Evolutionary conservation across 768 basidiomycete species (phyloP), one percentile per base, ranked within the genome.

Genomic region (Suillus luteus): DNA sequence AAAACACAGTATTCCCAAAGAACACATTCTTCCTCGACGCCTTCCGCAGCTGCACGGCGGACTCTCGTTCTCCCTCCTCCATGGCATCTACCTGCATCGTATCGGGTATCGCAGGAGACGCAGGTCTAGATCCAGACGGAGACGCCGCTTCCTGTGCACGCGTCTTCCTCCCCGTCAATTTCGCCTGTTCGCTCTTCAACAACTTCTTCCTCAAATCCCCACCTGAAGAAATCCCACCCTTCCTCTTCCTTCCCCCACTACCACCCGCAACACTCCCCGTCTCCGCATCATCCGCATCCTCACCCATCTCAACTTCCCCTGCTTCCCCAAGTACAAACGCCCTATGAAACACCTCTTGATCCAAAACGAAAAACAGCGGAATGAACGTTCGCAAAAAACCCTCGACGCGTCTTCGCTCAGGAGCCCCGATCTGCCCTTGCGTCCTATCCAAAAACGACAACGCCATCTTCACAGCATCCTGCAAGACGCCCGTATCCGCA

Each of bases 361-460:
- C 90, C 55, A 91, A 77, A 77, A 89, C 87, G 72, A 95, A 89
- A 66, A 93, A 87, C 31, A 93, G 80, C 0, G 93, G 86, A 46
- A 95, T 81, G 68, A 89, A 88, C 15, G 86, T 85, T 55, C 96
- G 81, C 65, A 97, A 71, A 72, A 92, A 93, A 0, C 82, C 83
- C 75, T 99, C 97, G 40, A 97, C 89, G 68, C 88, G 82, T 71
- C 85, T 88, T 71, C 93, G 81, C 69, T 98, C 95, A 10, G 81
- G 79, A 15, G 83, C 81, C 35, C 83, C 83, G 60, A 93, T 84
- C 74, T 90, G 89, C 9, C 84, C 88, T 65, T 89, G 89, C 19
- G 91, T 91, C 44, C 96, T 90, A 72, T 99, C 96, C 69, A 99
- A 80, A 77, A 93, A 93, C 3, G 92, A 92, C 70, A 98, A 86